Base-by-base conservation (phyloP, 441 rosid genomes). In the Eutrema salsugineum region DNA sequence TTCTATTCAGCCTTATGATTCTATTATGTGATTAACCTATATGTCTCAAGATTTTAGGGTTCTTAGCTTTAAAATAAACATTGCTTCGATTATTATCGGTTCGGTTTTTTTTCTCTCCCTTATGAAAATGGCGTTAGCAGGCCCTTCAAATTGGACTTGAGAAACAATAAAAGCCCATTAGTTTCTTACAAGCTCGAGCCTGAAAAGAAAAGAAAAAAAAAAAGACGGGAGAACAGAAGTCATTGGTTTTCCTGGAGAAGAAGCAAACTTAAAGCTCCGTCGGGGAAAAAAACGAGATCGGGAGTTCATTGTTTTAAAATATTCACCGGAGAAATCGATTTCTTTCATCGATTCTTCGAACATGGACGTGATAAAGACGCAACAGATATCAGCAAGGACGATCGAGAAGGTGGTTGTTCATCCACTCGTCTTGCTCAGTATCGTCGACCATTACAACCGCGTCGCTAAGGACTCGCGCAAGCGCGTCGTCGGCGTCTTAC, bases 351-450 rank as follows among this genome's bases (percentile, higher is more conserved):
- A 53, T 53, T 53, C 36, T 63, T 17, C 30, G 10, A 68, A 17
- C 36, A 89, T 93, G 97, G 97, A 93, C 70, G 96, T 89, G 78
- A 84, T 93, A 40, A 93, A 91, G 81, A 84, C 94, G 42, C 90
- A 91, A 70, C 93, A 93, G 72, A 72, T 91, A 63, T 84, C 89
- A 47, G 79, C 85, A 47, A 84, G 83, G 63, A 89, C 89, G 47
- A 85, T 93, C 11, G 97, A 89, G 90, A 87, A 89, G 61, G 96
- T 93, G 67, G 71, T 93, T 35, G 97, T 93, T 68, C 98, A 93
- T 49, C 98, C 96, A 9, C 91, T 93, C 35, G 98, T 91, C 71
- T 87, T 91, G 54, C 90, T 91, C 9, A 93, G 96, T 77, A 84
- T 93, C 81, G 97, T 91, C 61, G 97, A 93, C 75, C 91, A 89